phyloP scores from a whole-genome alignment of 305 asterid species.

The Fraxinus baroniana region DNA sequence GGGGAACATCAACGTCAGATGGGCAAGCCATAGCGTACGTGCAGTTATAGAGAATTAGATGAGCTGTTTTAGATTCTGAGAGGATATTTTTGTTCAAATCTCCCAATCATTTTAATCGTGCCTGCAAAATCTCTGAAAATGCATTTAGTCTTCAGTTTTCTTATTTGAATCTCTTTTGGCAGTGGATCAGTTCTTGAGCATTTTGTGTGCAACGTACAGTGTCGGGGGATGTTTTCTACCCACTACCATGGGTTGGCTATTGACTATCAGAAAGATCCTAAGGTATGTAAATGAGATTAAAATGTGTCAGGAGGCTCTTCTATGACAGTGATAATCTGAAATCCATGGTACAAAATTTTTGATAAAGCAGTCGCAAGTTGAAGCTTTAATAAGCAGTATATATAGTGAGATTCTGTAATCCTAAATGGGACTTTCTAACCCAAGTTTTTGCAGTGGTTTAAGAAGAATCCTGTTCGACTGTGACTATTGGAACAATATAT shows the following conservation, averaged over 20 bases:
- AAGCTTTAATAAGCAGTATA: neutral
- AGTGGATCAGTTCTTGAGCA: constrained; percentile 96
- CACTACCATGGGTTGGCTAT: constrained; percentile 89
- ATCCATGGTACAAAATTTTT: neutral
- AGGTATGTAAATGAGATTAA: constrained; percentile 42
- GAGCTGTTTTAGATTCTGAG: neutral
- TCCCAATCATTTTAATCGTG: neutral
- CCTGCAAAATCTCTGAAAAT: constrained; percentile 11
- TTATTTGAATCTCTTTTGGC: constrained; percentile 37
- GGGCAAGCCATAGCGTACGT: constrained; percentile 99
- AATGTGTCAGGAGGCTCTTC: neutral
- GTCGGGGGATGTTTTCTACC: constrained; percentile 97
- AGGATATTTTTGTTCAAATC: neutral
- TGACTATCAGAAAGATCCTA: constrained; percentile 69
- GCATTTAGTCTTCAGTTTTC: constrained; percentile 10
- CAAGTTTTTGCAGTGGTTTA: neutral
- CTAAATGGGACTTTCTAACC: neutral
- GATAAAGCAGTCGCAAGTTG: neutral
- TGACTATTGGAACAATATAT: neutral
- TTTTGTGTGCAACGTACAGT: constrained; percentile 71
- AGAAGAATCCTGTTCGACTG: neutral
- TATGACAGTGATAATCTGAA: neutral
- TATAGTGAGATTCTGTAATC: neutral
- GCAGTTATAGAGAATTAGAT: constrained; percentile 21
- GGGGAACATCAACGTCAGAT: constrained; percentile 97